Conservation (phyloP, 1,284 basidiomycete species). For the Puccinia novopanici region DNA sequence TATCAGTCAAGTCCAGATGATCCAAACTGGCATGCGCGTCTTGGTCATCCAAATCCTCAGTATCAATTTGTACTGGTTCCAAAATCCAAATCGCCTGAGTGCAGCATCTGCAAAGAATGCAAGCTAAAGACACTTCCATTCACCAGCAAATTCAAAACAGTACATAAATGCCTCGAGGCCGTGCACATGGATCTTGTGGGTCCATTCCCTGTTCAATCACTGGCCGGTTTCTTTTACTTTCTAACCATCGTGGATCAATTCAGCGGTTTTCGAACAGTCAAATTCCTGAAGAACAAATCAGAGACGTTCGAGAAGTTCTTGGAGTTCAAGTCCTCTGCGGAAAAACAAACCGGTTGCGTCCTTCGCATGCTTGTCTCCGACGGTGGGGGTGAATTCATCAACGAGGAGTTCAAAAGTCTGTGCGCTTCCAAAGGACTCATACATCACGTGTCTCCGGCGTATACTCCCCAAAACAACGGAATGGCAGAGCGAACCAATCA, state of each 20-base stretch:
- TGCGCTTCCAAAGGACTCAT: background rate
- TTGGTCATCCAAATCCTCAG: background rate
- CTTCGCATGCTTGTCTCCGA: background rate
- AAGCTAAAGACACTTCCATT: background rate
- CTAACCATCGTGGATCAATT: slow-evolving; percentile 5
- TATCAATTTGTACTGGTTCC: background rate
- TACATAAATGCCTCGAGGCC: background rate
- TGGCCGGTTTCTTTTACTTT: background rate
- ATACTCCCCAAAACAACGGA: too few species aligned
- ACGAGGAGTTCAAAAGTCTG: background rate
- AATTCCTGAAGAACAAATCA: slow-evolving; percentile 7
- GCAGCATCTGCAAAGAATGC: background rate
- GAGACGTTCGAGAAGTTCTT: background rate
- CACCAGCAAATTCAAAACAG: background rate
- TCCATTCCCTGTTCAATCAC: background rate
- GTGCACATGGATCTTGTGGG: slow-evolving; percentile 13
- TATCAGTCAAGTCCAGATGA: background rate
- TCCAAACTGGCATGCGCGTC: background rate
- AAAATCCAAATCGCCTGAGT: background rate
- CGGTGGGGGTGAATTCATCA: slow-evolving; percentile 30
- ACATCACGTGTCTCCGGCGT: too few species aligned
- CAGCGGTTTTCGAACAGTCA: too few species aligned
- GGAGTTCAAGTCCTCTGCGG: background rate
- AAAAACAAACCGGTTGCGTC: background rate
- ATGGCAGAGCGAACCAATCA: slow-evolving; percentile 15